A percentile compares a stretch with the other conserved stretches of the same genome.
Conservation (phyloP, 2,329 filamentous ascomycete species). For the Fusarium sp. region DNA sequence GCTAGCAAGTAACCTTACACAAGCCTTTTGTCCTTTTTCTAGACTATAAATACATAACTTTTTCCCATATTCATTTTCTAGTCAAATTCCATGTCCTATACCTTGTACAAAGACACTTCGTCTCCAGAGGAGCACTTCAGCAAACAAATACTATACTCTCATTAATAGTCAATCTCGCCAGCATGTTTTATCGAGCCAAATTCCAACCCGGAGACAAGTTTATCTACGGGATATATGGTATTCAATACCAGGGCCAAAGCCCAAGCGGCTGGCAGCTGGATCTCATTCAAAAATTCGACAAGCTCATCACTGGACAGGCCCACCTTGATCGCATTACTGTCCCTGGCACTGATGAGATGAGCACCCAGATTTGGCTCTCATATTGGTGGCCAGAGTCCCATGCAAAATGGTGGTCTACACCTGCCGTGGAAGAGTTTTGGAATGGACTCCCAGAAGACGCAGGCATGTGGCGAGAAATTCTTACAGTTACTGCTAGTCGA, state of each 20-base stretch:
- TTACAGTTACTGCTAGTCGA: background rate
- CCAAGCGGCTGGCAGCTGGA: background rate
- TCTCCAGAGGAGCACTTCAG: background rate
- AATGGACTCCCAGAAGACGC: background rate
- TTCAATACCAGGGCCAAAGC: background rate
- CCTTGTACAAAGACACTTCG: no score
- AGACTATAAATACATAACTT: background rate
- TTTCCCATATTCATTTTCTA: background rate
- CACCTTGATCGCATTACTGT: background rate
- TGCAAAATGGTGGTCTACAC: background rate
- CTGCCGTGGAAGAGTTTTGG: background rate
- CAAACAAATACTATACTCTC: no score
- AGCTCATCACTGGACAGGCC: background rate
- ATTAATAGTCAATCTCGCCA: background rate
- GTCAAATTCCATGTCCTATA: fast-evolving
- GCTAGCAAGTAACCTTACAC: no score
- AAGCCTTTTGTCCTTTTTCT: no score
- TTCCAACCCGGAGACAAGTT: background rate
- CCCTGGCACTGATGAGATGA: background rate
- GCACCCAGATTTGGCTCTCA: background rate
- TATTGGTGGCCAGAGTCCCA: background rate
- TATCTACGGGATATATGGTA: background rate
- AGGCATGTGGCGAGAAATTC: background rate
- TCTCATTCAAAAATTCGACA: background rate
- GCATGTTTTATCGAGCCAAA: background rate